These are phyloP conservation scores for Termitomyces eurrhizus DNA, from an alignment of 768 basidiomycete genomes.

Conservation along the genomic window DNA sequence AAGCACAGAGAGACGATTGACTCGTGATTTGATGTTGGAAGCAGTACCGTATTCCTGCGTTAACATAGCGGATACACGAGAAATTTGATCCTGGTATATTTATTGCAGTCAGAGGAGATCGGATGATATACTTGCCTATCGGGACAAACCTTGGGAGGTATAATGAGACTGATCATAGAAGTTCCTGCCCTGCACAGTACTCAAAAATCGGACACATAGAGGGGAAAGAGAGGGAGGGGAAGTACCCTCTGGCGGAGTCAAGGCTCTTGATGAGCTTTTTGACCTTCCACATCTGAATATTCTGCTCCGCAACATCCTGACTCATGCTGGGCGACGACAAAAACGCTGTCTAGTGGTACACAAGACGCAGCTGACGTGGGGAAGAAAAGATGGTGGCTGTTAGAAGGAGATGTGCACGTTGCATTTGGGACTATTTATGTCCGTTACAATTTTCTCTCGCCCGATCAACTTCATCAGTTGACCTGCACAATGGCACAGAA, in stretches of 20 bases:
- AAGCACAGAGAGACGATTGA: conserved; percentile 94
- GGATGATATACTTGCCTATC: conserved; percentile 14
- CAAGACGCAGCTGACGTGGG: conserved; percentile 22
- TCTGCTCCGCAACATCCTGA: conserved; percentile 87
- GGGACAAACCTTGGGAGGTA: conserved; percentile 79
- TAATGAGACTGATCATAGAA: conserved; percentile 97
- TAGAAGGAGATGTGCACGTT: conserved; percentile 19
- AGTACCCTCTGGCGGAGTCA: conserved; percentile 85
- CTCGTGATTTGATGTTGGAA: conserved; percentile 99
- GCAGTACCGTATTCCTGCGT: conserved; percentile 98
- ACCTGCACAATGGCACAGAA: conserved; percentile 25
- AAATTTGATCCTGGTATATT: conserved; percentile 77
- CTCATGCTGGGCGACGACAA: conserved; percentile 57
- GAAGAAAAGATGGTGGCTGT: conserved; percentile 16
- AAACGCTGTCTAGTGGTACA: conserved; percentile 27
- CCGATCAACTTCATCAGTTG: conserved; percentile 11
- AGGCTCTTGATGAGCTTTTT: conserved; percentile 99
- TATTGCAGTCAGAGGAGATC: conserved; percentile 9
- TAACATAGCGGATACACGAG: conserved; percentile 90
- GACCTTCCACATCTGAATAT: conserved; percentile 98
- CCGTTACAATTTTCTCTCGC: conserved; percentile 15
- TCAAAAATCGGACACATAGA: conserved; percentile 22
- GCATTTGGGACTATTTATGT: conserved; percentile 21
- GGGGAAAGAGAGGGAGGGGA: conserved; percentile 7
- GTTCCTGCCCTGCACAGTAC: conserved; percentile 72